phyloP scores from a whole-genome alignment of 2,329 filamentous ascomycete genomes.

The Aspergillus terreus region DNA sequence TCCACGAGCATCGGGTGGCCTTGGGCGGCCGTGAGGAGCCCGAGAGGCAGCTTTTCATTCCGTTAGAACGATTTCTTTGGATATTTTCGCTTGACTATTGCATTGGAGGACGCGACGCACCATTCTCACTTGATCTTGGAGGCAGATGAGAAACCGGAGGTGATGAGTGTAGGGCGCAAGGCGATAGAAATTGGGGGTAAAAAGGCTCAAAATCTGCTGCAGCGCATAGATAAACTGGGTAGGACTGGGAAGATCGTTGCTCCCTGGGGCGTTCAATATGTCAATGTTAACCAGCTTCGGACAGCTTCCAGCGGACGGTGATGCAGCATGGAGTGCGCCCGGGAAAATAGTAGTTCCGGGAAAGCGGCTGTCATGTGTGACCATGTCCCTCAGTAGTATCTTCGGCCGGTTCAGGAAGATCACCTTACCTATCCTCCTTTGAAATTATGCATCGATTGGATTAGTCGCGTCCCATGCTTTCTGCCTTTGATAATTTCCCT shows the following conservation, averaged over 20 bases:
- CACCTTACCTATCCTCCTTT: no score
- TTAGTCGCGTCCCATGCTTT: no score
- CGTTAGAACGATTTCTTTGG: no score
- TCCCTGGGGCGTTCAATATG: not conserved
- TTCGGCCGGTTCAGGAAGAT: not conserved
- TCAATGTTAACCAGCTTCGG: not conserved
- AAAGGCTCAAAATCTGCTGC: not conserved
- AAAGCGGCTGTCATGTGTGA: not conserved
- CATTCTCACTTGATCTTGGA: not conserved
- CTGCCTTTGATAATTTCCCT: no score
- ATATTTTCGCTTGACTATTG: not conserved
- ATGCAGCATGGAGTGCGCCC: not conserved
- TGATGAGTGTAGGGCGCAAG: not conserved
- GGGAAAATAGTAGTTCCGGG: not conserved
- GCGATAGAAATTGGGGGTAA: not conserved
- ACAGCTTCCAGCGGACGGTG: not conserved
- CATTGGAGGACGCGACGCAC: not conserved
- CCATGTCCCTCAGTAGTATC: not conserved
- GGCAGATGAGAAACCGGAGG: not conserved
- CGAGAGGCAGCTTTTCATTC: conserved; percentile 56
- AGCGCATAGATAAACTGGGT: not conserved
- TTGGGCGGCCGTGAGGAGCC: conserved; percentile 90
- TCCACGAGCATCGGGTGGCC: conserved; percentile 98
- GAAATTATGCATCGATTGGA: no score
- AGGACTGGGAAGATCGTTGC: not conserved